phyloP scores from a whole-genome alignment of 306 rosid genomes.

The Cucurbita ficifolia region DNA sequence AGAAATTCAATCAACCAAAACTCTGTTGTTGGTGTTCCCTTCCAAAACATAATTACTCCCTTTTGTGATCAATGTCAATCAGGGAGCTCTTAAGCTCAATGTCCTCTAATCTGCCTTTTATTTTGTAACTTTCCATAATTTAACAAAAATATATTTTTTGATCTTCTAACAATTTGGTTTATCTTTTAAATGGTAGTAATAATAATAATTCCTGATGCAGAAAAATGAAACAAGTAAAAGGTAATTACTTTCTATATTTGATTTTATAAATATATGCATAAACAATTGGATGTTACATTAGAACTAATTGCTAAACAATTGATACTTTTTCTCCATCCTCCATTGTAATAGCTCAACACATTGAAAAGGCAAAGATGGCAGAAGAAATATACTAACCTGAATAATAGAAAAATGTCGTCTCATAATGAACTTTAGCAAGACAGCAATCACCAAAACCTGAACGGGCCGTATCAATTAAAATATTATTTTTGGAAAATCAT shows the following conservation, averaged over 20 bases:
- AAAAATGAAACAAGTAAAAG: neutral
- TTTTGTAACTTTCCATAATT: neutral
- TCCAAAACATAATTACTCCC: no score
- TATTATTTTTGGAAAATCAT: constrained; percentile 4
- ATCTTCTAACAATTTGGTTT: neutral
- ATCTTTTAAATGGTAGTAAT: neutral
- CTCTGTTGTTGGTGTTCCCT: no score
- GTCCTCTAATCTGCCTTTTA: neutral
- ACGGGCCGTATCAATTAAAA: constrained; percentile 13
- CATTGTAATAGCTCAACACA: neutral
- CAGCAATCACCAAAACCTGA: constrained; percentile 98
- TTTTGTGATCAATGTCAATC: no score
- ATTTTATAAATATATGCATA: neutral
- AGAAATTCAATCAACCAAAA: no score
- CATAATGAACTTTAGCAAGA: constrained; percentile 84
- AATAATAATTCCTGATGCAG: neutral
- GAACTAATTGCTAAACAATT: neutral
- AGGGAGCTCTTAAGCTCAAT: neutral
- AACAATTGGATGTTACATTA: neutral
- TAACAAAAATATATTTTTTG: neutral
- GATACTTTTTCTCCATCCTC: neutral
- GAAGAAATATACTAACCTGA: constrained; percentile 46
- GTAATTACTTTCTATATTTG: neutral
- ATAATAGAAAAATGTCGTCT: constrained; percentile 78
- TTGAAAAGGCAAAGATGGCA: neutral